Evolutionary conservation across 352 stramenopile species (phyloP), one percentile per base, ranked within the genome.

Genomic region (Globisporangium viniferum): DNA sequence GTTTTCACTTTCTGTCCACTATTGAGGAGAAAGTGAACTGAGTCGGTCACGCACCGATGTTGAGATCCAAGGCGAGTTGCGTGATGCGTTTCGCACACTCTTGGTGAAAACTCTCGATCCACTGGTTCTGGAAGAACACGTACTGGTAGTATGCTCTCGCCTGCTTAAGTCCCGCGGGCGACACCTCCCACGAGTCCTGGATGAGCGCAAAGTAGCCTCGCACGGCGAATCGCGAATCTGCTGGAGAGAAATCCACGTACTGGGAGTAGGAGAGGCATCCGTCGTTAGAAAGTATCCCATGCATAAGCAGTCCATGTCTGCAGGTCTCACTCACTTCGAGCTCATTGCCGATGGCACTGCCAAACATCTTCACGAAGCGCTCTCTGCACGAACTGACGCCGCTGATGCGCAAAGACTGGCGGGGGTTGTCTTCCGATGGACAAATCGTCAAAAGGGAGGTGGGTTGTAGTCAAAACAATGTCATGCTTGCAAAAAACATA

Each of bases 61-160:
- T 15, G 10, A 66, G 39, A 5, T 64, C 39, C 5, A 68, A n/a
- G 4, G 69, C 59, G 5, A 67, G 55, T 5, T 70, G 54, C 2
- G 83, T 89, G 58, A 93, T 79, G 10, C 66, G 65, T 55, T 71
- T 82, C 33, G 75, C 81, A 49, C 79, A 90, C 7, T 76, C 5
- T 41, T 79, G 67, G 8, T 91, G 79, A 35, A 84, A 91, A n/a
- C 82, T 74, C 33, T 76, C 70, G 39, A 88, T 71, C 83, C 81
- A 92, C 35, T 79, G 64, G 61, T 90, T 89, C 24, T 81, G 74
- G 46, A 93, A 73, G 62, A 88, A 94, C 0, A 76, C 66, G 63
- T 82, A 91, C 62, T 94, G 86, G 64, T 94, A 94, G 68, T 88
- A 92, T 24, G 71, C 70, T 58, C 74, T 80, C 15, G 84, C 86